A percentile compares a stretch with the other conserved stretches of the same genome.
Evolutionary conservation across 345 rosid genomes (phyloP).

Genomic region (Geranium rotundifolium): DNA sequence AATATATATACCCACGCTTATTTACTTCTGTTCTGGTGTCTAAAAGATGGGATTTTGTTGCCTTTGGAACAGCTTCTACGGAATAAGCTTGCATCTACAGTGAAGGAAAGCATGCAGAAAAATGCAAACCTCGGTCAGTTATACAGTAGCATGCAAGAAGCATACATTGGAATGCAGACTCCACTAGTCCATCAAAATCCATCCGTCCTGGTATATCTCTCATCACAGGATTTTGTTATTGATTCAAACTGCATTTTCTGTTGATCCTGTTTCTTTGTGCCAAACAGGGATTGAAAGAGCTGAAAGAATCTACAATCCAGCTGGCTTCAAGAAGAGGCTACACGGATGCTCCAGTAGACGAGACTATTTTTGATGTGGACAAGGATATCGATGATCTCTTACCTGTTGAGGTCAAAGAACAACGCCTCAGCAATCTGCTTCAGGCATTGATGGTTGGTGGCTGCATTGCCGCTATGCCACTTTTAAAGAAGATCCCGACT

Average conservation of each 20-base stretch:
- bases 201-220: conserved; percentile 26
- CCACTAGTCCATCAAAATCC: conserved; percentile 52
- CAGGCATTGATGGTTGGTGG: conserved; percentile 82
- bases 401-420: conserved; percentile 90
- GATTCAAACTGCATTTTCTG: not conserved
- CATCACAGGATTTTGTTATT: conserved; percentile 1
- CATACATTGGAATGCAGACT: conserved; percentile 57
- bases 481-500: conserved; percentile 82
- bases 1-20: not conserved
- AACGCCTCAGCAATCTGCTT: conserved; percentile 84
- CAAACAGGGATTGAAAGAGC: conserved; percentile 68
- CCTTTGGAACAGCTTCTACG: conserved; percentile 40
- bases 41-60: not conserved
- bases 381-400: conserved; percentile 79
- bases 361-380: conserved; percentile 69
- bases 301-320: conserved; percentile 79
- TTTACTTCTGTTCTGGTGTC: conserved; percentile 6
- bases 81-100: conserved; percentile 55
- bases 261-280: not conserved
- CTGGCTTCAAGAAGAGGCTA: conserved; percentile 64
- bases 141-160: conserved; percentile 53
- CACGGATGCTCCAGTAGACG: conserved; percentile 74
- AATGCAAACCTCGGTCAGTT: conserved; percentile 50
- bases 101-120: conserved; percentile 32
- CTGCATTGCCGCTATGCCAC: conserved; percentile 91